Conservation (phyloP, 2,329 filamentous ascomycete species). For the Lomentospora prolificans region DNA sequence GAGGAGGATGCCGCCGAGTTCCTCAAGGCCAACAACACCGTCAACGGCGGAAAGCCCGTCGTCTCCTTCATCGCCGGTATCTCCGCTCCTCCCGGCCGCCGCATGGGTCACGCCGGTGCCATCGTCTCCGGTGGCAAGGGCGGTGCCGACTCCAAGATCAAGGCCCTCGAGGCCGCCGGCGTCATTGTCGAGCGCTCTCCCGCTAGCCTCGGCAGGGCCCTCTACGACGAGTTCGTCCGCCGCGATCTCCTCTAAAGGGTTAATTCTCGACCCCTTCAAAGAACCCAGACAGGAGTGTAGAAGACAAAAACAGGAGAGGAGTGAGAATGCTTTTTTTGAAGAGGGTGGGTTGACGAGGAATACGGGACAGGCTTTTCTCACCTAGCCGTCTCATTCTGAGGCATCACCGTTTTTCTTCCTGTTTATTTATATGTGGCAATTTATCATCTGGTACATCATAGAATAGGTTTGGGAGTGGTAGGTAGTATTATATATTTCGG, state of each 20-base stretch:
- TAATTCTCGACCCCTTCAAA: too few species aligned
- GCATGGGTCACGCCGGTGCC: conserved; percentile 98
- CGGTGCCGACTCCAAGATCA: conserved; percentile 96
- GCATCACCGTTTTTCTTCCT: not conserved
- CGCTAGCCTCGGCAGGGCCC: conserved; percentile 81
- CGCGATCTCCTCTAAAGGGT: conserved; percentile 79
- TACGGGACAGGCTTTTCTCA: too few species aligned
- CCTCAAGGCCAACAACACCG: conserved; percentile 81
- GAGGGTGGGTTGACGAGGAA: not conserved
- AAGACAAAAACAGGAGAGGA: not conserved
- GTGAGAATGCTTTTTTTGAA: not conserved
- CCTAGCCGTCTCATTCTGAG: not conserved
- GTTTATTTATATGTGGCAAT: conserved; percentile 1
- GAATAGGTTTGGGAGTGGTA: conserved; percentile 2
- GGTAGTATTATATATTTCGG: not conserved
- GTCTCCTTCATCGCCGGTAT: conserved; percentile 98
- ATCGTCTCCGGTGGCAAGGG: conserved; percentile 98
- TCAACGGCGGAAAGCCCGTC: conserved; percentile 79
- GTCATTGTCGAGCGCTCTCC: conserved; percentile 95
- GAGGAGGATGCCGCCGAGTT: conserved; percentile 98
- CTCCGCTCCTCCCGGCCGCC: conserved; percentile 86
- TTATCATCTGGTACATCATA: conserved; percentile 1
- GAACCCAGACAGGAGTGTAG: not conserved
- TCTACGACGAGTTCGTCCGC: conserved; percentile 93
- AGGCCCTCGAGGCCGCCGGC: conserved; percentile 82